Percentiles rank a stretch among this genome's conserved stretches.
phyloP scores from a whole-genome alignment of 495 filamentous ascomycete genomes.

The Penicillium daleae region DNA sequence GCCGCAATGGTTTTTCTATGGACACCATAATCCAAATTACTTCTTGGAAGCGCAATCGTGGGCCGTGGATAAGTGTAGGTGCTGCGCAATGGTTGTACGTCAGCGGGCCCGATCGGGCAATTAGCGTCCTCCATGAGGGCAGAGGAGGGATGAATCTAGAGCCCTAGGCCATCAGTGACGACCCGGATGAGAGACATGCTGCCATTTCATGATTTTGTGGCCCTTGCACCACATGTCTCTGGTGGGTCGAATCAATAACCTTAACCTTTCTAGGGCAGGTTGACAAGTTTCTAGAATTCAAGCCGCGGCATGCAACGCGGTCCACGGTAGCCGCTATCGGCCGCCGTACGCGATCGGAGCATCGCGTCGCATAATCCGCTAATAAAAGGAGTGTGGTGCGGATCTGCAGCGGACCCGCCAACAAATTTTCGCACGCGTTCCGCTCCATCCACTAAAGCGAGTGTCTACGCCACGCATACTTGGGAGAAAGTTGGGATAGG shows the following conservation, averaged over 20 bases:
- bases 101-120: conserved; percentile 5
- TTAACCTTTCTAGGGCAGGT: not conserved
- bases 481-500: not conserved
- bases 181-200: too few species aligned
- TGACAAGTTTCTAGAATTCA: not conserved
- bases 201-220: not conserved
- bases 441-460: not conserved
- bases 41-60: not conserved
- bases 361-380: not conserved
- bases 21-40: not conserved
- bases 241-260: not conserved
- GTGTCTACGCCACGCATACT: too few species aligned
- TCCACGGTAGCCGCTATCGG: too few species aligned
- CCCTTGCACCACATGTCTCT: not conserved
- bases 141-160: not conserved
- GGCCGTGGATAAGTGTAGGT: conserved; percentile 2
- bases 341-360: not conserved
- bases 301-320: not conserved
- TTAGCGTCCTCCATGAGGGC: not conserved
- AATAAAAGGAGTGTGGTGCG: not conserved
- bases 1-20: not conserved
- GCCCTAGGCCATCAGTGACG: too few species aligned
- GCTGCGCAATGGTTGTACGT: conserved; percentile 8
- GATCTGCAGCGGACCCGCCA: not conserved
- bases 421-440: not conserved